phyloP scores from a whole-genome alignment of 257 asterid genomes.

The Oldenlandia corymbosa region DNA sequence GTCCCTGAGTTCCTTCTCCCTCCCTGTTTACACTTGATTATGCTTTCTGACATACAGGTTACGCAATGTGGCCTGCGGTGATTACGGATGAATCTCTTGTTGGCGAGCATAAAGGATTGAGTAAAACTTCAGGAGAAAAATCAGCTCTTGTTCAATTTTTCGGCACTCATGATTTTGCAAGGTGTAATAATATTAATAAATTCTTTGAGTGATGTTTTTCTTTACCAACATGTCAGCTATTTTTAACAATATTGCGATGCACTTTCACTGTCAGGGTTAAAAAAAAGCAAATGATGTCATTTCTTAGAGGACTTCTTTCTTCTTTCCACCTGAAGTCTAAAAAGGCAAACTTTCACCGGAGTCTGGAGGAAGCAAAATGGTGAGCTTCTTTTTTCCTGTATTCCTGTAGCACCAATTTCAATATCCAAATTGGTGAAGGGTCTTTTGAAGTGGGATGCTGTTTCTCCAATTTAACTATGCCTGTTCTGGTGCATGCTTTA shows the following conservation, averaged over 20 bases:
- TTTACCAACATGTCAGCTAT: background rate
- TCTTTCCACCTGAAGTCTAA: slow-evolving; percentile 88
- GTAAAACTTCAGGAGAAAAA: slow-evolving; percentile 66
- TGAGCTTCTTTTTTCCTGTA: slow-evolving; percentile 33
- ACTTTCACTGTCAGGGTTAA: slow-evolving; percentile 51
- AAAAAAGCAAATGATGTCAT: slow-evolving; percentile 67
- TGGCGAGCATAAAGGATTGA: slow-evolving; percentile 62
- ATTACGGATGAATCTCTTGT: slow-evolving; percentile 76
- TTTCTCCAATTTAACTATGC: background rate
- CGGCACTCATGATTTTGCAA: slow-evolving; percentile 97
- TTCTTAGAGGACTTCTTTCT: slow-evolving; percentile 84
- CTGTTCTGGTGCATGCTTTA: background rate
- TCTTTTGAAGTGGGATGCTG: background rate
- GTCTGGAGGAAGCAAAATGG: slow-evolving; percentile 93
- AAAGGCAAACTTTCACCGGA: slow-evolving; percentile 60
- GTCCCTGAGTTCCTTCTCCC: background rate
- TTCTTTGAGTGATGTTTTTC: background rate
- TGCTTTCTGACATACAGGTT: slow-evolving; percentile 48
- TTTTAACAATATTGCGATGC: slow-evolving; percentile 18
- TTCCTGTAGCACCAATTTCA: slow-evolving; percentile 10
- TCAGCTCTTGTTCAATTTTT: slow-evolving; percentile 90
- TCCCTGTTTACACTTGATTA: background rate
- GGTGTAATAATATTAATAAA: slow-evolving; percentile 39
- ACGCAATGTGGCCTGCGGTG: slow-evolving; percentile 97
- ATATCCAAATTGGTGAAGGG: background rate